A percentile compares a stretch with the other conserved stretches of the same genome.
These are phyloP conservation scores for Cinnamomum micranthum DNA, from an alignment of 164 flowering plant genomes.

Conservation along the genomic window DNA sequence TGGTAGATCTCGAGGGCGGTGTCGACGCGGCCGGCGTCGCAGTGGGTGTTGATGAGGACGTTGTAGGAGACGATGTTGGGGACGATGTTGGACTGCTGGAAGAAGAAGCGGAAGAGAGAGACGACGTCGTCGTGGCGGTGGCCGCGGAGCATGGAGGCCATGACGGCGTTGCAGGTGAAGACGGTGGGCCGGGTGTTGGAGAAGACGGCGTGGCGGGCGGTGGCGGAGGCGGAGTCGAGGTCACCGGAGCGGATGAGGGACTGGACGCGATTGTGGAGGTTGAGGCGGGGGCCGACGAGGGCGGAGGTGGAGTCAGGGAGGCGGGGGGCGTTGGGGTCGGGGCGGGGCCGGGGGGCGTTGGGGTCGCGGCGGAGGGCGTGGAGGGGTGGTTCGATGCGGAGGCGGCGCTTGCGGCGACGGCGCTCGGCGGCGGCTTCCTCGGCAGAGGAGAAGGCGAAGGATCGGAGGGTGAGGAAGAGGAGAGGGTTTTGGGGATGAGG, in stretches of 20 bases:
- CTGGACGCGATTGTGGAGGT: conserved; percentile 80
- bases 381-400: conserved; percentile 76
- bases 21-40: conserved; percentile 55
- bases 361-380: conserved; percentile 65
- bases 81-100: conserved; percentile 46
- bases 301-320: conserved; percentile 77
- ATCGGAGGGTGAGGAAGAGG: conserved; percentile 11
- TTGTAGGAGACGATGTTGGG: conserved; percentile 80
- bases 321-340: conserved; percentile 61
- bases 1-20: conserved; percentile 42
- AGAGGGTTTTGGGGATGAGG: neutral
- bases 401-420: conserved; percentile 72
- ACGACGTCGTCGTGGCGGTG: conserved; percentile 56
- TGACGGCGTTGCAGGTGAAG: conserved; percentile 81
- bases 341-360: conserved; percentile 33
- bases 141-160: conserved; percentile 65
- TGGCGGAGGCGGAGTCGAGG: conserved; percentile 60
- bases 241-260: conserved; percentile 72
- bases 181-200: conserved; percentile 71
- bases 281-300: conserved; percentile 67
- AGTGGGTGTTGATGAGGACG: conserved; percentile 55
- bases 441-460: conserved; percentile 69
- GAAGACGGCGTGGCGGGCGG: conserved; percentile 67
- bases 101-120: conserved; percentile 55
- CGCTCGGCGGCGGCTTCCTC: conserved; percentile 88